Conservation (phyloP, 2,329 filamentous ascomycete species). For the Diaporthe batatas region DNA sequence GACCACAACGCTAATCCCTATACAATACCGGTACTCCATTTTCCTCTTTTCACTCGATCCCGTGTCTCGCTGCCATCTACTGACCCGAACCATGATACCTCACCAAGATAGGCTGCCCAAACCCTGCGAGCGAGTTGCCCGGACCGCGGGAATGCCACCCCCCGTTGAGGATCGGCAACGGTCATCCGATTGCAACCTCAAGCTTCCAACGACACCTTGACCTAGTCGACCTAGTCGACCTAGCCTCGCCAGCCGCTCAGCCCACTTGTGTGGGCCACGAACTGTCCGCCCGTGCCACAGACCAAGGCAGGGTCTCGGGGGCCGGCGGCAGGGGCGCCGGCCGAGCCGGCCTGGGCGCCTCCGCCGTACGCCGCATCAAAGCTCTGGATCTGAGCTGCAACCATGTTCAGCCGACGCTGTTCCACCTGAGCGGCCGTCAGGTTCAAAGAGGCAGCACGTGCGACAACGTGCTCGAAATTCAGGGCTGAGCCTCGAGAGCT, state of each 20-base stretch:
- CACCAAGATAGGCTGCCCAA: background rate
- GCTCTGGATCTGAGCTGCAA: background rate
- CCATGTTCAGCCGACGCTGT: background rate
- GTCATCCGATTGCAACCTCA: background rate
- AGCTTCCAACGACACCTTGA: background rate
- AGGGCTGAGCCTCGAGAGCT: background rate
- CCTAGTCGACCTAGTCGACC: accelerated
- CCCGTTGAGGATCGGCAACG: background rate
- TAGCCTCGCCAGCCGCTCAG: no score
- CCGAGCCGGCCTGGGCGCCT: no score
- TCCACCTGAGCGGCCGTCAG: background rate
- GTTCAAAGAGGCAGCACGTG: background rate
- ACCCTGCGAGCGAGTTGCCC: background rate
- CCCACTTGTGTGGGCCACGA: background rate
- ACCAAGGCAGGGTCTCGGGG: background rate
- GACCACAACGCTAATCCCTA: background rate
- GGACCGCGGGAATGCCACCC: background rate
- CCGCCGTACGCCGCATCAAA: background rate
- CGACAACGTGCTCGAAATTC: background rate
- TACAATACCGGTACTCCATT: no score
- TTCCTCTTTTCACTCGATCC: background rate
- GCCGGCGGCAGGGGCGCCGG: background rate
- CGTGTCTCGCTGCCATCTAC: background rate
- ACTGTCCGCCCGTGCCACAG: background rate
- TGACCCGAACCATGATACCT: background rate